Evolutionary conservation across 257 asterid species (phyloP).

Genomic region (Thymus mandschuricus): DNA sequence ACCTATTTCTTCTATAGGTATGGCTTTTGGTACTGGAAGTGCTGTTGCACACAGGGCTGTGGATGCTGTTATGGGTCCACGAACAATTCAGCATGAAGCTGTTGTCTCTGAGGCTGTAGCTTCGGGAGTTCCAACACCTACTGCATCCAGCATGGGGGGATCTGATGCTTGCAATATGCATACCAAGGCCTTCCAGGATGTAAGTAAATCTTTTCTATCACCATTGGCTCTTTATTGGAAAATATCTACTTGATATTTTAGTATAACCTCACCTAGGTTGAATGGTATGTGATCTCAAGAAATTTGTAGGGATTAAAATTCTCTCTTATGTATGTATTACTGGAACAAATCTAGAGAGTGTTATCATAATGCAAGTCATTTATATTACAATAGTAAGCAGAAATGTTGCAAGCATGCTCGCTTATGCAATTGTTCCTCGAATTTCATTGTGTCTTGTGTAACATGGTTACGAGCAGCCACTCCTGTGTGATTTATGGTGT

Average conservation of each 20-base stretch:
- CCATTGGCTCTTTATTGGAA: background rate
- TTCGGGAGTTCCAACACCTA: background rate
- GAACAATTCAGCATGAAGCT: conserved; percentile 71
- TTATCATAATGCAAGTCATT: background rate
- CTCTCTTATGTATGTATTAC: background rate
- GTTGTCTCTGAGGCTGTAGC: conserved; percentile 51
- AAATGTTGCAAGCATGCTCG: background rate
- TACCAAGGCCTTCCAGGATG: conserved; percentile 76
- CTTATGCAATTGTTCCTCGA: background rate
- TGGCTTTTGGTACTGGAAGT: conserved; percentile 84
- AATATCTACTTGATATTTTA: background rate
- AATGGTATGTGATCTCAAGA: background rate
- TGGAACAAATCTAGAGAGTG: background rate
- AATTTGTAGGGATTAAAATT: background rate
- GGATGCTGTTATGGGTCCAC: conserved; percentile 81
- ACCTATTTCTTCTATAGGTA: conserved; percentile 40
- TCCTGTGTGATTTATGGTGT: too few species aligned
- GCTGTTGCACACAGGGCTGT: conserved; percentile 85
- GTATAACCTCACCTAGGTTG: background rate
- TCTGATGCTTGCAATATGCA: conserved; percentile 68
- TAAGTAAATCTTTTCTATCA: conserved; percentile 34
- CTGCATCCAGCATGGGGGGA: conserved; percentile 16
- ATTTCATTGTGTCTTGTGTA: background rate
- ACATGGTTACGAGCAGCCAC: background rate
- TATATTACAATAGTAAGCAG: background rate